Base-by-base conservation (phyloP, 805 yeast species). In the Naumovozyma dairenensis region DNA sequence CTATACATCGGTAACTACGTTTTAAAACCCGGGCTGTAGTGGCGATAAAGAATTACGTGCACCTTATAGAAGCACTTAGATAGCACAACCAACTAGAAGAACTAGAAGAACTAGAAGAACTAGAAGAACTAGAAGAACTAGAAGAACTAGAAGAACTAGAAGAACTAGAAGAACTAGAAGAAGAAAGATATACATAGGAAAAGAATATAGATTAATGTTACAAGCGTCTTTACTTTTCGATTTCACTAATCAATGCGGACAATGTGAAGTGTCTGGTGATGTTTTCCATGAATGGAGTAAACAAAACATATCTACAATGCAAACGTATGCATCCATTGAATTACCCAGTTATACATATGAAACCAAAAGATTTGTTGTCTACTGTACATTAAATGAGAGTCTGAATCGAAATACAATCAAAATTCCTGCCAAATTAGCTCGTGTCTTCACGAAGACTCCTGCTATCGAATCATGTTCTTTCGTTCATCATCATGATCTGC, bases 391-490 rank as follows among this genome's bases (percentile, higher is more conserved):
- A 2, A 25, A 31, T 16, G n/a, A 21, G 3, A 5, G n/a, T 7
- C 14, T 36, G 10, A 31, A 27, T 16, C 10, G 5, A 14, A 21
- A 26, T 14, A 29, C 31, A 6, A 26, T 33, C 9, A n/a, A n/a
- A 16, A 6, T 33, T 3, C 12, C 25, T 9, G 22, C 32, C 4
- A 15, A 19, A 1, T 16, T 33, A 10, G 19, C 33, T 12, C 17
- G 25, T 21, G 16, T 39, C 2, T 14, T 7, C 2, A 9, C 6
- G 4, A 12, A 18, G 12, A 21, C 26, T 15, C 24, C 49, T 4
- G 33, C 46, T 4, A 33, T 48, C 5, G 42, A 45, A 13, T 32
- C 17, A n/a, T 44, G 54, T 24, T 25, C 37, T 10, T 25, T 55
- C 4, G 30, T 34, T 18, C 28, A 36, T 5, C 13, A 42, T n/a